Evolutionary conservation across 768 basidiomycete species (phyloP).

Genomic region (Leccinum disarticulatum): DNA sequence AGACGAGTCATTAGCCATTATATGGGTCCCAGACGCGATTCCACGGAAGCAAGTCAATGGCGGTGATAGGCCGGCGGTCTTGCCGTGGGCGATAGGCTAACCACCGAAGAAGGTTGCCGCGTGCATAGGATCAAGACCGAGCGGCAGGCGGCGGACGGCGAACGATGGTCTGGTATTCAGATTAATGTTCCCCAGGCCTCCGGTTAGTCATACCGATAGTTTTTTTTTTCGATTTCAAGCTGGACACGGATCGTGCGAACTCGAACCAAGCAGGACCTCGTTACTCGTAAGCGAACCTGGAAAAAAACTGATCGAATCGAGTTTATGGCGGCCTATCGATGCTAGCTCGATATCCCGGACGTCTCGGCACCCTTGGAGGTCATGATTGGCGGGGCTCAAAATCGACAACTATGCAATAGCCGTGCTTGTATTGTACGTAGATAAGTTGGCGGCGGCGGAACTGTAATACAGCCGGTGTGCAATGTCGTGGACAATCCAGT

Average conservation of each 20-base stretch:
- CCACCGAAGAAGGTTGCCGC: constrained; percentile 22
- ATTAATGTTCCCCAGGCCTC: constrained; percentile 3
- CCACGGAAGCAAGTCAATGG: constrained; percentile 19
- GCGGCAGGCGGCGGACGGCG: background rate
- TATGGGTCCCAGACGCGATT: constrained; percentile 19
- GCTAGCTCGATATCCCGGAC: constrained; percentile 2
- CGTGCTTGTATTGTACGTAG: constrained; percentile 2
- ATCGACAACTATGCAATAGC: constrained; percentile 3
- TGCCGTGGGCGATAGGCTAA: constrained; percentile 9
- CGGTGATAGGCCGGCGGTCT: constrained; percentile 27
- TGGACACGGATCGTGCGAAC: constrained; percentile 6
- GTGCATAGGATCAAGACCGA: constrained; percentile 17
- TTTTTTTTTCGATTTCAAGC: constrained; percentile 11
- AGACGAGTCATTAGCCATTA: no score
- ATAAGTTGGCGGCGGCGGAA: constrained; percentile 32
- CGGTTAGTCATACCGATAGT: constrained; percentile 9
- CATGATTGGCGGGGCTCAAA: constrained; percentile 8
- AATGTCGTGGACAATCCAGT: constrained; percentile 91
- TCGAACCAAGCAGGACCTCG: constrained; percentile 7
- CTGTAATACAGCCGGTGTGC: constrained; percentile 86
- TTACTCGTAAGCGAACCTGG: constrained; percentile 8
- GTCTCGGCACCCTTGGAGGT: constrained; percentile 11
- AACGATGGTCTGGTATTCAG: constrained; percentile 2
- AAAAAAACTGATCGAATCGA: constrained; percentile 3
- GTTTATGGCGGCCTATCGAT: constrained; percentile 11